Evolutionary conservation across 2,329 filamentous ascomycete species (phyloP).

Genomic region (Clarireedia monteithiana): DNA sequence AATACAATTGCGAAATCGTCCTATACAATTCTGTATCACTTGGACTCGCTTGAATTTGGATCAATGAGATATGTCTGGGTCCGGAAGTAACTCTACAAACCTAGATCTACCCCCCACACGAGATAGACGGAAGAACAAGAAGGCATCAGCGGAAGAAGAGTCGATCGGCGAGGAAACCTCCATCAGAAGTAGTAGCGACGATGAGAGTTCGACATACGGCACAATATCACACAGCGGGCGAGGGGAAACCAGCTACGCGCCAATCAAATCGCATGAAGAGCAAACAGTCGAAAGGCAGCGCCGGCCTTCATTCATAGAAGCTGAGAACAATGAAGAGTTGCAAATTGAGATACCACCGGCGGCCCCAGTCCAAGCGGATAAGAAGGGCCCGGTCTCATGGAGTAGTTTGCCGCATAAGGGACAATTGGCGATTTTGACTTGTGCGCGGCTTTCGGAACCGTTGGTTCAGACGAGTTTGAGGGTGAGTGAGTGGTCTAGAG

Average conservation of each 20-base stretch:
- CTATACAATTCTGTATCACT: no score
- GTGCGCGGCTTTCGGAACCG: constrained; percentile 76
- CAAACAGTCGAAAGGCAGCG: neutral
- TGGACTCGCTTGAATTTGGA: no score
- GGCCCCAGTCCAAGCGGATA: constrained; percentile 12
- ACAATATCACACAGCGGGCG: neutral
- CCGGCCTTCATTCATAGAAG: constrained; percentile 17
- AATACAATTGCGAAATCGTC: no score
- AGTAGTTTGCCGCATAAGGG: constrained; percentile 67
- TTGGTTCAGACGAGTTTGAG: constrained; percentile 63
- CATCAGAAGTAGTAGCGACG: neutral
- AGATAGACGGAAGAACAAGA: neutral
- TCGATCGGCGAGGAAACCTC: neutral
- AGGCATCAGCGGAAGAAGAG: neutral
- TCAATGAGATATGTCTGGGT: neutral
- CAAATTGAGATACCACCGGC: constrained; percentile 17
- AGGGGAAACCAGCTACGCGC: neutral
- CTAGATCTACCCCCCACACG: neutral
- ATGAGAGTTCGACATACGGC: constrained; percentile 2
- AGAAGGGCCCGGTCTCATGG: constrained; percentile 51
- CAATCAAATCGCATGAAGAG: neutral
- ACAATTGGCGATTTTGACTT: constrained; percentile 69
- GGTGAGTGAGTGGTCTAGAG: constrained; percentile 6
- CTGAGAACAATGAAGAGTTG: constrained; percentile 23
- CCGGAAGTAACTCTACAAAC: neutral